These are phyloP conservation scores for Trapa incisa DNA, from an alignment of 345 rosid genomes.

Conservation along the genomic window DNA sequence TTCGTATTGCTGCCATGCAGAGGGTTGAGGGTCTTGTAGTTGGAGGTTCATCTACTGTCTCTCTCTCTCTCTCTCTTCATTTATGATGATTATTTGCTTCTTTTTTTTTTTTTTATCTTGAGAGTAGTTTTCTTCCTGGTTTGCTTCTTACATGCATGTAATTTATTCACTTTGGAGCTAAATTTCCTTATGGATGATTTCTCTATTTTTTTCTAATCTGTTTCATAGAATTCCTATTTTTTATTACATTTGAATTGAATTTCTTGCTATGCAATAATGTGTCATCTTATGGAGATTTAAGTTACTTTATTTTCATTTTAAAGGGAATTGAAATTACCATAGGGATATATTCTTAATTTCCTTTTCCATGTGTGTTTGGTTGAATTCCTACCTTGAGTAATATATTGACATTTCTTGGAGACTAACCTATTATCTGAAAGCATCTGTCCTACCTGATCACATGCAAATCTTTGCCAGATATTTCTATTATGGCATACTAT, in stretches of 20 bases:
- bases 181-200: neutral
- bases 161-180: neutral
- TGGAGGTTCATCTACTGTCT: slow-evolving; percentile 47
- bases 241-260: no score
- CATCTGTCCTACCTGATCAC: neutral
- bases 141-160: neutral
- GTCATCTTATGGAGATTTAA: neutral
- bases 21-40: slow-evolving; percentile 92
- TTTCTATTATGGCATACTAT: neutral
- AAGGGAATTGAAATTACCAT: neutral
- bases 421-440: neutral
- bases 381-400: neutral
- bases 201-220: neutral
- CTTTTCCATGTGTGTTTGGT: neutral
- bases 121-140: neutral
- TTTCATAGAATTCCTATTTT: neutral
- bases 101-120: neutral
- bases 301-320: neutral
- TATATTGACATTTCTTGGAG: neutral
- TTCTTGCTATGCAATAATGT: neutral
- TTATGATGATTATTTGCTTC: neutral
- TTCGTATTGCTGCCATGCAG: slow-evolving; percentile 96
- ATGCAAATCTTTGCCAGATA: neutral
- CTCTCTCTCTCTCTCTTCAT: neutral
- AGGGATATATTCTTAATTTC: neutral